These are phyloP conservation scores for Phytomonas sp. DNA, from an alignment of 208 protist genomes.

Conservation along the genomic window DNA sequence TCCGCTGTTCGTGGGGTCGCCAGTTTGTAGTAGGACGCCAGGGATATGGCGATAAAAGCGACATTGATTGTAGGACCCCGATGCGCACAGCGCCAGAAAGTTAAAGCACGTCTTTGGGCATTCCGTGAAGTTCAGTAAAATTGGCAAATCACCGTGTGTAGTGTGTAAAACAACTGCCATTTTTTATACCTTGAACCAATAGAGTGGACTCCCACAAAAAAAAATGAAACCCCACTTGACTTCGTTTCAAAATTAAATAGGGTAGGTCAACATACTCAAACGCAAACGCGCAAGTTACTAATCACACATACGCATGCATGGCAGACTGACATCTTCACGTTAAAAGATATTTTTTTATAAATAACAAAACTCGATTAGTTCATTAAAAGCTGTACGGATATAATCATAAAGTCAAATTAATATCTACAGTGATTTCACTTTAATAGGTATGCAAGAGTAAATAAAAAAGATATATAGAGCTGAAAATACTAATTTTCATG, in stretches of 20 bases:
- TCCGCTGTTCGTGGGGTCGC: conserved; percentile 89
- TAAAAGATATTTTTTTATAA: background rate
- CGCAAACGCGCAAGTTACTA: background rate
- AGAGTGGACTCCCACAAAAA: background rate
- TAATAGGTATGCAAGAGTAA: background rate
- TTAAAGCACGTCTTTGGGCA: conserved; percentile 92
- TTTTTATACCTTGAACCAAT: background rate
- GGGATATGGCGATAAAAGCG: conserved; percentile 92
- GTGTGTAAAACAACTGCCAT: conserved; percentile 79
- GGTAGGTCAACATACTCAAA: conserved; percentile 3
- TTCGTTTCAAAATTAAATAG: conserved; percentile 1
- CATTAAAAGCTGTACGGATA: background rate
- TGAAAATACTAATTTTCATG: background rate
- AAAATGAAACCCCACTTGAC: background rate
- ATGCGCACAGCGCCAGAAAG: conserved; percentile 92
- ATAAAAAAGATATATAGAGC: background rate
- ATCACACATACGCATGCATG: conserved; percentile 6
- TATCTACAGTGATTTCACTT: background rate
- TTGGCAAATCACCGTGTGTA: conserved; percentile 47
- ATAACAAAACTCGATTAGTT: background rate
- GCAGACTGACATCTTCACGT: background rate
- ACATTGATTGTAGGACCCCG: conserved; percentile 91
- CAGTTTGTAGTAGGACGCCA: conserved; percentile 89
- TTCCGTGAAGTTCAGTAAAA: conserved; percentile 55
- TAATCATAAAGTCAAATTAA: background rate